Conservation (phyloP, 2,329 filamentous ascomycete species). For the Leptographium galeiforme region DNA sequence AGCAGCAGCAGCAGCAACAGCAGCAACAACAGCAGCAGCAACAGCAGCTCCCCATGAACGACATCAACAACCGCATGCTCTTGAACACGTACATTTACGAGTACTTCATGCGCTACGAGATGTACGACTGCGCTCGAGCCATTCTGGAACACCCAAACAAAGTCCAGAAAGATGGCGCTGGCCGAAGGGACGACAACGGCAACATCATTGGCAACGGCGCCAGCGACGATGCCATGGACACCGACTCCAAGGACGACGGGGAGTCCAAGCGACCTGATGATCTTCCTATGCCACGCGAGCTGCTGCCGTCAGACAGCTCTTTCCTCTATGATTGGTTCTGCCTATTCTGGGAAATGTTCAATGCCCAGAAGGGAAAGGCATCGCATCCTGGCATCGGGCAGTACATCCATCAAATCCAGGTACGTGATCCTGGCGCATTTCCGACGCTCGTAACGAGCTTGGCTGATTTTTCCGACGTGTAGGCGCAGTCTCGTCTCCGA, state of each 20-base stretch:
- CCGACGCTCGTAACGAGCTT: too few species aligned
- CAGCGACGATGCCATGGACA: slow-evolving; percentile 65
- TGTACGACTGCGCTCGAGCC: slow-evolving; percentile 70
- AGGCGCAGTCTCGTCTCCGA: slow-evolving; percentile 57
- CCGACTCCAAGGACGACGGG: slow-evolving; percentile 67
- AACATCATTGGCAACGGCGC: slow-evolving; percentile 55
- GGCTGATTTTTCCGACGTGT: neutral
- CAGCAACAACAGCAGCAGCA: slow-evolving; percentile 5
- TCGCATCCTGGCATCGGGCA: slow-evolving; percentile 51
- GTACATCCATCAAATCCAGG: slow-evolving; percentile 75
- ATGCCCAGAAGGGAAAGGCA: slow-evolving; percentile 61
- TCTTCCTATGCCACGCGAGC: slow-evolving; percentile 61
- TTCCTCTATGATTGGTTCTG: slow-evolving; percentile 98
- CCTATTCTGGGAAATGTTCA: slow-evolving; percentile 93
- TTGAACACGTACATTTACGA: slow-evolving; percentile 87
- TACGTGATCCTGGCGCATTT: slow-evolving; percentile 25
- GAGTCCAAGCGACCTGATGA: slow-evolving; percentile 65
- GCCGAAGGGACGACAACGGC: slow-evolving; percentile 52
- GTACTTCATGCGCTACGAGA: slow-evolving; percentile 74
- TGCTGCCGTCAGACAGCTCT: slow-evolving; percentile 54
- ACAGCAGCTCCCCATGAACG: slow-evolving; percentile 27
- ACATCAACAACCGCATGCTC: slow-evolving; percentile 34
- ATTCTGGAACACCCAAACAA: slow-evolving; percentile 58
- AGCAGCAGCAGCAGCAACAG: slow-evolving; percentile 6
- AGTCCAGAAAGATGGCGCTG: slow-evolving; percentile 55